Base-by-base conservation (phyloP, 2,329 filamentous ascomycete species). In the Karstenula rhodostoma region DNA sequence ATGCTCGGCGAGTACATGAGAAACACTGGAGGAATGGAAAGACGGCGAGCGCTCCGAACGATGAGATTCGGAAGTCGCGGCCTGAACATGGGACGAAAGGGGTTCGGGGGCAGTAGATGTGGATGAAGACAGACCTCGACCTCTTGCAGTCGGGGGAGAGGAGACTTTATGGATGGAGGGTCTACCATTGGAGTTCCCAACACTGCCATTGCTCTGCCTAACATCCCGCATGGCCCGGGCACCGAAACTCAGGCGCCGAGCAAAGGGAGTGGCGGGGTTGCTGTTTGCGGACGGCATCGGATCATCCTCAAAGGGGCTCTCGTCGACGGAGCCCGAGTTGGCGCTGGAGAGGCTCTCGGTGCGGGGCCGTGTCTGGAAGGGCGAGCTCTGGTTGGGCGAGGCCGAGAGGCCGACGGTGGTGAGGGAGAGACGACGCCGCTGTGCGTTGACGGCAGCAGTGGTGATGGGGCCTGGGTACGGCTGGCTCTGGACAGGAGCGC, bases 161-260 rank as follows among this genome's bases (percentile, higher is more conserved):
- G 80, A 81, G 73, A 79, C 77, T 78, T 78, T 78, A 77, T 75
- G 73, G 74, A 81, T 77, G 80, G 84, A 81, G 78, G 81, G 80
- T 85, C 83, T 87, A 87, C 84, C 85, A 81, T 84, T 87, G 75
- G 88, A 84, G 75, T 88, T 90, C 72, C 82, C 83, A 72, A 77
- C 76, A 74, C 73, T 78, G 67, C 76, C 74, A 69, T 72, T 77
- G 71, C 84, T 83, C 64, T 82, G 81, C 68, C 89, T 89, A 70
- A 91, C 86, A 78, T 89, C 89, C 69, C 88, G 86, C 78, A 93
- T 83, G 66, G 91, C 91, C 77, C 93, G 88, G 62, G 90, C 90
- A 62, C 94, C 94, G 73, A 97, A 96, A 80, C 94, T 97, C 83
- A 97, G 89, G 60, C 94, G 90, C 68, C 94, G 90, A 61, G 87